Conservation (phyloP, 768 basidiomycete species). For the Nidula microcarpa region DNA sequence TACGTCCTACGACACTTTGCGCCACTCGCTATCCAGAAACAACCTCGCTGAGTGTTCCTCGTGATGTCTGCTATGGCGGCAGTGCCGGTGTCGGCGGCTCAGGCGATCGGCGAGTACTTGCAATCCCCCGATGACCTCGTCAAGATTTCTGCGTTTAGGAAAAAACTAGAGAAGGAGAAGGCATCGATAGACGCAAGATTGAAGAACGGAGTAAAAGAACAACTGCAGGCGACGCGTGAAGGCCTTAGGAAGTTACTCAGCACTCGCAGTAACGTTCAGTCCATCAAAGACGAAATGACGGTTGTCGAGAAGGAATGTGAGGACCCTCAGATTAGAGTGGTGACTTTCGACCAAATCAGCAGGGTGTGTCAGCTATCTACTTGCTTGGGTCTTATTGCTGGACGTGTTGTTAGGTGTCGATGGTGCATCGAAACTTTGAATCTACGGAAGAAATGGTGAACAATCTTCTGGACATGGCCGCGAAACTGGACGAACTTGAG, state of each 20-base stretch:
- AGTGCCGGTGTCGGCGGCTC: conserved; percentile 70
- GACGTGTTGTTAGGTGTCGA: conserved; percentile 70
- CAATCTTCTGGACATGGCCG: conserved; percentile 89
- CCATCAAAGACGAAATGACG: conserved; percentile 83
- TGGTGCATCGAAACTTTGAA: conserved; percentile 92
- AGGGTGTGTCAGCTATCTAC: conserved; percentile 55
- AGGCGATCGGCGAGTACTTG: conserved; percentile 85
- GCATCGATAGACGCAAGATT: conserved; percentile 89
- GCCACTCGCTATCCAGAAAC: too few species aligned
- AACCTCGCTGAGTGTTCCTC: too few species aligned
- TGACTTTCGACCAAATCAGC: conserved; percentile 94
- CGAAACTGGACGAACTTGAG: conserved; percentile 76
- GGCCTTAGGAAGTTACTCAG: conserved; percentile 79
- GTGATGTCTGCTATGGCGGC: conserved; percentile 34
- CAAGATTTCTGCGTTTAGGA: conserved; percentile 84
- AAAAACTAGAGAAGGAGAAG: conserved; percentile 96
- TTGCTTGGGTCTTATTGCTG: background rate
- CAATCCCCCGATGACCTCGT: conserved; percentile 92
- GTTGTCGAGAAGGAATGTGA: conserved; percentile 72
- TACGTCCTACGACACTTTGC: too few species aligned
- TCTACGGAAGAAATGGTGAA: conserved; percentile 95
- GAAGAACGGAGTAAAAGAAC: conserved; percentile 88
- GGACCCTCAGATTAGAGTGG: conserved; percentile 72
- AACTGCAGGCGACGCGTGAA: conserved; percentile 86
- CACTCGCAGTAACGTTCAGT: conserved; percentile 74